phyloP scores from a whole-genome alignment of 1,139 yeast species.

The Magnusiomyces fungicola region DNA sequence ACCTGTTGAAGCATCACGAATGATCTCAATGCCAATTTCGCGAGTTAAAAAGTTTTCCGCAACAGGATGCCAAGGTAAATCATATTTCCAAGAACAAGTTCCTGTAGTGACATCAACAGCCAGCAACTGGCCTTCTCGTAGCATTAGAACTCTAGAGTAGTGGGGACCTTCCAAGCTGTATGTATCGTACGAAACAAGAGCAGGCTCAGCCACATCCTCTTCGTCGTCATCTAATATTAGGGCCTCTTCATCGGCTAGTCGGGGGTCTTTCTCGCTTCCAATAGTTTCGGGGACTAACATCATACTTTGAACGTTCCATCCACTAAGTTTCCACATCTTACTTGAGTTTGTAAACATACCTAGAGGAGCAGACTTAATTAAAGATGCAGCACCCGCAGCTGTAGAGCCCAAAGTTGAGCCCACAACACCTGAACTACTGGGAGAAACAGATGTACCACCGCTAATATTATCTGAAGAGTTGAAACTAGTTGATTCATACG shows the following conservation, averaged over 20 bases:
- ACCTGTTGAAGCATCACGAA: slow-evolving; percentile 2
- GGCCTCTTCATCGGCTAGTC: background rate
- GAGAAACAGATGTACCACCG: background rate
- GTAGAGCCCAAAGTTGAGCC: slow-evolving; percentile 18
- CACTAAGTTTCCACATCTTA: slow-evolving; percentile 30
- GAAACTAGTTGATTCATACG: slow-evolving; percentile 9
- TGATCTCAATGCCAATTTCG: slow-evolving; percentile 1
- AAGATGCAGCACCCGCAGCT: background rate
- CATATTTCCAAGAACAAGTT: slow-evolving; percentile 38
- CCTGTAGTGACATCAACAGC: slow-evolving; percentile 44
- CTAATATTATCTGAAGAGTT: slow-evolving; percentile 9
- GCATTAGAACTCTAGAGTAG: slow-evolving; percentile 13
- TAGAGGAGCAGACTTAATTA: slow-evolving; percentile 9
- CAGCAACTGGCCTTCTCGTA: slow-evolving; percentile 35
- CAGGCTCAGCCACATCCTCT: background rate
- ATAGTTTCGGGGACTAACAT: slow-evolving; percentile 14
- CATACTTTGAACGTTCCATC: slow-evolving; percentile 24
- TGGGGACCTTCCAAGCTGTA: background rate
- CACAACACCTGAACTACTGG: slow-evolving; percentile 17
- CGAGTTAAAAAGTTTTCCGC: slow-evolving; percentile 10
- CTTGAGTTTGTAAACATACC: slow-evolving; percentile 28
- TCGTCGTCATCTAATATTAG: background rate
- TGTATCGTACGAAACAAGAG: background rate
- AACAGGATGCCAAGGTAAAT: slow-evolving; percentile 35
- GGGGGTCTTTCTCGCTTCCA: slow-evolving; percentile 11